Evolutionary conservation across 129 eudicot species (phyloP).

Genomic region (Chrysanthemum lavandulifolium): DNA sequence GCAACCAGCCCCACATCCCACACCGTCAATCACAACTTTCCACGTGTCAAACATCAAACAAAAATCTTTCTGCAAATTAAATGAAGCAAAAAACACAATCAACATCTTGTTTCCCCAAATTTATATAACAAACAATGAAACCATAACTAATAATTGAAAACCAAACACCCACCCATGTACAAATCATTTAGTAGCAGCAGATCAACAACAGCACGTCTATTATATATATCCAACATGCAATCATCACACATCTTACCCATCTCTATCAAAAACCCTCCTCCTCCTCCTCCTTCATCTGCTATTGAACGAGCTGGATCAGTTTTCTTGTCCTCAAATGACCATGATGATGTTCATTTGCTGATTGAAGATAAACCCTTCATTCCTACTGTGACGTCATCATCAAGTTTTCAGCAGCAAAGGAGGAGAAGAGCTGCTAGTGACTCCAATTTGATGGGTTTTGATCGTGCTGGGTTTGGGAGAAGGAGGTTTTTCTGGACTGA

Average conservation of each 20-base stretch:
- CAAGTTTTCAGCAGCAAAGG: slow-evolving; percentile 27
- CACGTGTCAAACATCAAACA: slow-evolving; percentile 2
- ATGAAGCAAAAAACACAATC: neutral
- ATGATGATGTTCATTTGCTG: slow-evolving; percentile 19
- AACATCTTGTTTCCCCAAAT: neutral
- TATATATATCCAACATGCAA: slow-evolving; percentile 34
- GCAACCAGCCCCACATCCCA: slow-evolving; percentile 15
- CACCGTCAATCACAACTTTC: neutral
- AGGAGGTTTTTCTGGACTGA: slow-evolving; percentile 39
- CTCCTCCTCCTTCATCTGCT: slow-evolving; percentile 17
- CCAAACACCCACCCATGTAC: slow-evolving; percentile 15
- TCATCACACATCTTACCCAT: slow-evolving; percentile 45
- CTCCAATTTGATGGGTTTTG: slow-evolving; percentile 28
- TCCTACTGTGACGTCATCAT: slow-evolving; percentile 28
- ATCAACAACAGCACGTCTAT: slow-evolving; percentile 15
- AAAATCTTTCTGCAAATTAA: slow-evolving; percentile 5
- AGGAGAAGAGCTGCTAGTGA: slow-evolving; percentile 60
- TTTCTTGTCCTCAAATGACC: slow-evolving; percentile 36
- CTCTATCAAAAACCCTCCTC: slow-evolving; percentile 40
- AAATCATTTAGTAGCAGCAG: slow-evolving; percentile 21
- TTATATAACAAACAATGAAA: neutral
- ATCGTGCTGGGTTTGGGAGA: slow-evolving; percentile 29
- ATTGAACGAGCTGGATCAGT: slow-evolving; percentile 40
- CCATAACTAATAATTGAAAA: neutral
- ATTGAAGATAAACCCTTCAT: slow-evolving; percentile 48